Conservation (phyloP, 2,329 filamentous ascomycete genomes). For the Cercospora canescens region DNA sequence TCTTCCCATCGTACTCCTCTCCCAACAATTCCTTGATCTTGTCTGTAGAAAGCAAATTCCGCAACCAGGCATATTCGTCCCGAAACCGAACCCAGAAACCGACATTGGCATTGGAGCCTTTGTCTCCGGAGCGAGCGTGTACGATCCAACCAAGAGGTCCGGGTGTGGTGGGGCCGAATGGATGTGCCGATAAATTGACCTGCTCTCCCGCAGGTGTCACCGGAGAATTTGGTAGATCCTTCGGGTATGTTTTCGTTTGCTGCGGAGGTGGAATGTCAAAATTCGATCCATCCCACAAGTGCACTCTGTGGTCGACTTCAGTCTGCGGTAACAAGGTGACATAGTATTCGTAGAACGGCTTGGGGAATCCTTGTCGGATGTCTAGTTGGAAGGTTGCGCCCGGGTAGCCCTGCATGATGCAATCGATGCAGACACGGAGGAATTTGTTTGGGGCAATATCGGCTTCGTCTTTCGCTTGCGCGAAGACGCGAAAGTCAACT, state of each 20-base stretch:
- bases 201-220: constrained; percentile 9
- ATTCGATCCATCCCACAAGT: constrained; percentile 32
- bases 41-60: constrained; percentile 29
- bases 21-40: constrained; percentile 32
- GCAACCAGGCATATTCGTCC: constrained; percentile 38
- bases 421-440: constrained; percentile 44
- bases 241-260: constrained; percentile 34
- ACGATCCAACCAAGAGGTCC: constrained; percentile 42
- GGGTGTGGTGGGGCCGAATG: constrained; percentile 39
- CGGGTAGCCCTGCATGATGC: constrained; percentile 43
- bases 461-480: constrained; percentile 31
- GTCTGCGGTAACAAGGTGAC: constrained; percentile 39
- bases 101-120: constrained; percentile 37
- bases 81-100: constrained; percentile 44
- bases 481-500: constrained; percentile 48
- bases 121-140: constrained; percentile 38
- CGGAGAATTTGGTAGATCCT: constrained; percentile 38
- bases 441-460: constrained; percentile 34
- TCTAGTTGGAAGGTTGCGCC: constrained; percentile 36
- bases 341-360: constrained; percentile 45
- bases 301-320: constrained; percentile 30
- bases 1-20: constrained; percentile 37
- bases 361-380: constrained; percentile 42
- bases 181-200: neutral
- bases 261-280: constrained; percentile 38